Base-by-base conservation (phyloP, 208 protist species). In the Giardia duodenalis region DNA sequence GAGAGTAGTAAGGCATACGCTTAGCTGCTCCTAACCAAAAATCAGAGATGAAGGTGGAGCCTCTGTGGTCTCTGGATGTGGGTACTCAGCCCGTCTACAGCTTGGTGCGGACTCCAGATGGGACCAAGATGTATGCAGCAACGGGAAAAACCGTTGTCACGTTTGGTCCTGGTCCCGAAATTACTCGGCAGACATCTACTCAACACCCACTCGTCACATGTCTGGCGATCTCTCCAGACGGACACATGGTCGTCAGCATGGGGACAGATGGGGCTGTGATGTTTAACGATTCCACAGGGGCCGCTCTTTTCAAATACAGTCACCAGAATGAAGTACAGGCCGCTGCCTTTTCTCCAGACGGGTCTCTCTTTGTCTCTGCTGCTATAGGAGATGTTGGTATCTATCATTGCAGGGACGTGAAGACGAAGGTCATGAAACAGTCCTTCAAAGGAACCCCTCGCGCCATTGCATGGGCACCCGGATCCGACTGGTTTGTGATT, bases 231-330 rank as follows among this genome's bases (percentile, higher is more conserved):
- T 0, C n/a, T 47, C 2, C 2, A 1, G 44, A 2, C n/a, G 88
- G 44, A 42, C 45, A 91, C 2, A 46, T 43, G 4, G 47, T 91
- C 39, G 88, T 48, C n/a, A 91, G 44, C 4, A 45, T 48, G 10
- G 88, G 88, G 2, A n/a, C 45, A n/a, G 88, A 91, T 47, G 45
- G 45, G 2, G 44, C 39, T 4, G 88, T 91, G 2, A 48, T 91
- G 2, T 91, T 91, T n/a, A 67, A 48, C 10, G 88, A 91, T n/a
- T 1, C 88, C 2, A 47, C 88, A 2, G 88, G 88, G 19, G 45
- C 88, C 88, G 88, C 88, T 47, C 88, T 91, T 1, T 91, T 91
- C 88, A 91, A 91, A n/a, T 91, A 67, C 44, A 47, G 2, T 45
- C 88, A 91, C 44, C n/a, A 46, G 2, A 91, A n/a, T n/a, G 88